Evolutionary conservation across 805 yeast genomes (phyloP).

Genomic region (Blastobotrys terrestris): DNA sequence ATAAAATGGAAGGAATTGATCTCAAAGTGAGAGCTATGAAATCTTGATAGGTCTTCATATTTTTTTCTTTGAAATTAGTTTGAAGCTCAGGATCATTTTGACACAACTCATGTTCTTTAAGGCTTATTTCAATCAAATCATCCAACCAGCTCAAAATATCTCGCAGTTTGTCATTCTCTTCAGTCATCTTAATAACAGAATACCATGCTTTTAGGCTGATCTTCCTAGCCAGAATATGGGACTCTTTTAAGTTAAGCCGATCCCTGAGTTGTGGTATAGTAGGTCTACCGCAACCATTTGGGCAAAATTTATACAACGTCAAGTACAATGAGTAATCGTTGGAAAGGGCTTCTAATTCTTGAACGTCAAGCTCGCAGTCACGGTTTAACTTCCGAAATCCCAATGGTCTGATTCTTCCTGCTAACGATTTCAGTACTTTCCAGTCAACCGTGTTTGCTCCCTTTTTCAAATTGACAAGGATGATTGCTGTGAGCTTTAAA

Average conservation of each 20-base stretch:
- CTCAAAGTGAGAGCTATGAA: background rate
- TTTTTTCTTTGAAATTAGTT: background rate
- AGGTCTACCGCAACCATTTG: background rate
- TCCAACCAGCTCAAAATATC: conserved; percentile 1
- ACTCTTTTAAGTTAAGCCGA: conserved; percentile 1
- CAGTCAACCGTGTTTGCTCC: background rate
- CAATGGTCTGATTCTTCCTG: conserved; percentile 1
- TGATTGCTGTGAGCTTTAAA: background rate
- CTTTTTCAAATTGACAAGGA: background rate
- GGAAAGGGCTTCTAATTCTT: background rate
- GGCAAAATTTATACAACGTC: background rate
- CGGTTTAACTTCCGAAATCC: background rate
- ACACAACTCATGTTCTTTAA: background rate
- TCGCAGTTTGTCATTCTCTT: background rate
- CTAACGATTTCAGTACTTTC: background rate
- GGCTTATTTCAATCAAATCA: background rate
- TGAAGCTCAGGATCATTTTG: background rate
- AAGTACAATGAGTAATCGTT: background rate
- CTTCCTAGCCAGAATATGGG: conserved; percentile 4
- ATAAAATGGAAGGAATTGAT: background rate
- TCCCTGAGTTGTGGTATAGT: background rate
- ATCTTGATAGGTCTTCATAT: background rate
- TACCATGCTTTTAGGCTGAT: background rate
- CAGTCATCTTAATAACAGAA: background rate
- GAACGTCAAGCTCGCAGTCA: background rate